Base-by-base conservation (phyloP, 2,329 filamentous ascomycete species). In the Hypoxylon sp. region DNA sequence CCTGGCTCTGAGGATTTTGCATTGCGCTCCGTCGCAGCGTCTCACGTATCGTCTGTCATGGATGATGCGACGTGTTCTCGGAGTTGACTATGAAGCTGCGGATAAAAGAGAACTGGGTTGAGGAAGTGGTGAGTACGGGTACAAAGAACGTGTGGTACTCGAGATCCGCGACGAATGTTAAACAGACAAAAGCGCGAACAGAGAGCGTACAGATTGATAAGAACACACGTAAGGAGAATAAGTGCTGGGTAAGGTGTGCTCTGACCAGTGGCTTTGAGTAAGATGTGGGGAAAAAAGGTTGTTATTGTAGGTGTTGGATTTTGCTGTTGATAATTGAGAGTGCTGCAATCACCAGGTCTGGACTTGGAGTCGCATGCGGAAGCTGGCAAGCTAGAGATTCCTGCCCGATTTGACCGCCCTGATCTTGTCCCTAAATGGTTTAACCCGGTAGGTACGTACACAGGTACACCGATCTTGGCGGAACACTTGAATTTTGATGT, bases 1-100 rank as follows among this genome's bases (percentile, higher is more conserved):
- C 72, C 50, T 74, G 71, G 49, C 65, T 68, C 73, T 73, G 62
- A 52, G 68, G 34, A 69, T 74, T 73, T 71, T 74, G 66, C 75
- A 77, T 77, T 51, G 70, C 73, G 72, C 53, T 60, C 60, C 46
- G 38, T 59, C 59, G 57, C 48, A 49, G 34, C 46, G 43, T 51
- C 28, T 46, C 11, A 7, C 52, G 52, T 56, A 28, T 63, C 14
- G 52, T 28, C 62, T 70, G 62, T 73, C 75, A 77, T 76, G 62
- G 62, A 64, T 61, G 41, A 45, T 53, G n/a, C 14, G 28, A 46
- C n/a, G n/a, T 25, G 23, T 23, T 28, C 28, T 45, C 36, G 45
- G 38, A 13, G 41, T 60, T 49, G 19, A 38, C 11, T 34, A 13
- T 41, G 25, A 32, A 21, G 38, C 19, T 60, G 53, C 2, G 36